A percentile compares a stretch with the other conserved stretches of the same genome.
These are phyloP conservation scores for Akanthomyces muscarius DNA, from an alignment of 2,329 filamentous ascomycete species.

Conservation along the genomic window DNA sequence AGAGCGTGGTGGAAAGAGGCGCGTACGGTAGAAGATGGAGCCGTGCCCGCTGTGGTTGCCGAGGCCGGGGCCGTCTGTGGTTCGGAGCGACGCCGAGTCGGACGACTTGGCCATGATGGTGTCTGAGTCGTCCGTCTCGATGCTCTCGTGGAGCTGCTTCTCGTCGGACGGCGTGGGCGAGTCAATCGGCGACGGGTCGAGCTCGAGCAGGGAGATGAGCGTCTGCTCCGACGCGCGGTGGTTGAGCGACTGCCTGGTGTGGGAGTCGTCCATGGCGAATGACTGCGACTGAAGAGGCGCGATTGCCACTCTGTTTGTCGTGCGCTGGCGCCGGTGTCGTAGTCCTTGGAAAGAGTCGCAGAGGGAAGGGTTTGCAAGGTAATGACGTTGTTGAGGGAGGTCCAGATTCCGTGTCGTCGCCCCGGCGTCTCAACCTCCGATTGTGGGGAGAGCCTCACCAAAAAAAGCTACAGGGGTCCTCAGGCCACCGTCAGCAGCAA, in stretches of 20 bases:
- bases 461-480: slow-evolving; percentile 3
- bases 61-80: slow-evolving; percentile 49
- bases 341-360: too few relatives aligned
- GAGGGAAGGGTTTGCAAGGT: too few relatives aligned
- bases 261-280: slow-evolving; percentile 2
- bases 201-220: slow-evolving; percentile 64
- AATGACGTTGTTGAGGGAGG: not conserved
- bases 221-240: slow-evolving; percentile 48
- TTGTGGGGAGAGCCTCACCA: slow-evolving; percentile 9
- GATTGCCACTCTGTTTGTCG: not conserved
- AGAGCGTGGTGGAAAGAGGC: slow-evolving; percentile 18
- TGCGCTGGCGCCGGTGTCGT: too few relatives aligned
- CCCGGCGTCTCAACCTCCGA: not conserved
- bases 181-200: slow-evolving; percentile 79
- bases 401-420: not conserved
- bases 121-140: slow-evolving; percentile 26
- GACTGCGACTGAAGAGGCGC: not conserved
- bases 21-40: slow-evolving; percentile 70
- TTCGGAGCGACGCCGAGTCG: slow-evolving; percentile 27
- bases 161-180: slow-evolving; percentile 46
- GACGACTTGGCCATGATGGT: slow-evolving; percentile 23
- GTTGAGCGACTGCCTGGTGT: slow-evolving; percentile 27
- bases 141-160: slow-evolving; percentile 41
- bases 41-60: slow-evolving; percentile 63
- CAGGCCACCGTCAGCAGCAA: slow-evolving; percentile 8